These are phyloP conservation scores for Pyrus bretschneideri DNA, from an alignment of 306 rosid species.

Conservation along the genomic window DNA sequence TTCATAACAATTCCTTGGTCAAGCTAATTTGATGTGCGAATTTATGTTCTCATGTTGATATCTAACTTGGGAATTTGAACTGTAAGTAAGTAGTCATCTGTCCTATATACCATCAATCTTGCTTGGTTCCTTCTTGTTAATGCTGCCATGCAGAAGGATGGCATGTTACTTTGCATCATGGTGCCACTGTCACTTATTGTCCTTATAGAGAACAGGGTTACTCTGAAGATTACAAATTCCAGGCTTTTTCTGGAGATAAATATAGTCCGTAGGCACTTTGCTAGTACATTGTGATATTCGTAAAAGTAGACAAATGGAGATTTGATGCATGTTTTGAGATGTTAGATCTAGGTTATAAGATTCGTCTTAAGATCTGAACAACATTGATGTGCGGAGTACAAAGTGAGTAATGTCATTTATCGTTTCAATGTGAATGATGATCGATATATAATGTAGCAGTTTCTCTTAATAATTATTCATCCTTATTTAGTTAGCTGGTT, in stretches of 20 bases:
- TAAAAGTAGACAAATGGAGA: too few relatives aligned
- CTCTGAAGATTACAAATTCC: neutral
- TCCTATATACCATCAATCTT: neutral
- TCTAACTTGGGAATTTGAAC: neutral
- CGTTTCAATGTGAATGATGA: too few relatives aligned
- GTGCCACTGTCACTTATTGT: neutral
- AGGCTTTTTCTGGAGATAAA: neutral
- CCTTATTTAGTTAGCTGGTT: neutral
- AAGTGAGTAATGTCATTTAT: too few relatives aligned
- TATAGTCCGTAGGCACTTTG: too few relatives aligned
- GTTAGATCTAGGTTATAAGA: too few relatives aligned
- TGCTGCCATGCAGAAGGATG: neutral
- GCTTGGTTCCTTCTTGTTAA: neutral
- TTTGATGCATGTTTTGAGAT: too few relatives aligned
- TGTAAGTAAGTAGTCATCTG: neutral
- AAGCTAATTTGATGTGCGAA: neutral
- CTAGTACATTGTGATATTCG: too few relatives aligned
- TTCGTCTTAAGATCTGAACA: too few relatives aligned
- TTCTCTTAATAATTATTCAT: neutral
- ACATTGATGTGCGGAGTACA: too few relatives aligned
- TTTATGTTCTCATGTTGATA: neutral
- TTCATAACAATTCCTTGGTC: neutral
- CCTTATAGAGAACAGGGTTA: neutral
- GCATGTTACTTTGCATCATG: neutral
- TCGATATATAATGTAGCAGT: neutral